These are phyloP conservation scores for Glycine tomentella DNA, from an alignment of 306 rosid genomes.

Conservation along the genomic window DNA sequence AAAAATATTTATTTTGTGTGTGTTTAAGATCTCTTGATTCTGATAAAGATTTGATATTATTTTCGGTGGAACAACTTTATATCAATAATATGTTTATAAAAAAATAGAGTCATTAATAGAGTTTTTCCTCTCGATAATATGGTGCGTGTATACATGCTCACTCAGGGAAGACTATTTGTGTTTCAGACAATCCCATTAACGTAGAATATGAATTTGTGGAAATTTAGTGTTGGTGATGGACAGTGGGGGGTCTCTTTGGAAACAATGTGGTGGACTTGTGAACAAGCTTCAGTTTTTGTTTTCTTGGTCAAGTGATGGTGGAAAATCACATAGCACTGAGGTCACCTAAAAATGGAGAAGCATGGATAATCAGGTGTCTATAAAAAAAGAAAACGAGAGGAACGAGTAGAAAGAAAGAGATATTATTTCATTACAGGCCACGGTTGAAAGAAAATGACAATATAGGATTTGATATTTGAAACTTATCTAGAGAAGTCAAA, in stretches of 20 bases:
- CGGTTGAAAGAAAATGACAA: constrained; percentile 21
- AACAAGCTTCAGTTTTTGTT: background rate
- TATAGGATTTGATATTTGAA: background rate
- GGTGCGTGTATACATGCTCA: background rate
- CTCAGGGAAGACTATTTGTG: background rate
- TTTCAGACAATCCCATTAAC: background rate
- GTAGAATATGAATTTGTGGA: background rate
- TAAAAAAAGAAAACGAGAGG: background rate
- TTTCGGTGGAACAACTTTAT: too few species aligned
- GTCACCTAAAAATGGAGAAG: background rate
- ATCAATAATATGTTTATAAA: too few species aligned
- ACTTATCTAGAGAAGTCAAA: background rate
- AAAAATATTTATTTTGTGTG: too few species aligned
- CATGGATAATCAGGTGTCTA: background rate
- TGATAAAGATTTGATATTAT: too few species aligned
- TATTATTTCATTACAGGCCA: background rate
- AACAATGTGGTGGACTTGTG: background rate
- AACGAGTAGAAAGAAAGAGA: background rate
- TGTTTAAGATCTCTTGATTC: too few species aligned
- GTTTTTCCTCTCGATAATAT: background rate
- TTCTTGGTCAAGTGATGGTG: background rate
- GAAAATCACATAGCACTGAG: background rate
- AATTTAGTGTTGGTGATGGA: background rate
- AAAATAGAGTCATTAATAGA: too few species aligned
- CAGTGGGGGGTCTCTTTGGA: background rate